These are phyloP conservation scores for Phytophthora boehmeriae DNA, from an alignment of 352 stramenopile genomes.

Conservation along the genomic window DNA sequence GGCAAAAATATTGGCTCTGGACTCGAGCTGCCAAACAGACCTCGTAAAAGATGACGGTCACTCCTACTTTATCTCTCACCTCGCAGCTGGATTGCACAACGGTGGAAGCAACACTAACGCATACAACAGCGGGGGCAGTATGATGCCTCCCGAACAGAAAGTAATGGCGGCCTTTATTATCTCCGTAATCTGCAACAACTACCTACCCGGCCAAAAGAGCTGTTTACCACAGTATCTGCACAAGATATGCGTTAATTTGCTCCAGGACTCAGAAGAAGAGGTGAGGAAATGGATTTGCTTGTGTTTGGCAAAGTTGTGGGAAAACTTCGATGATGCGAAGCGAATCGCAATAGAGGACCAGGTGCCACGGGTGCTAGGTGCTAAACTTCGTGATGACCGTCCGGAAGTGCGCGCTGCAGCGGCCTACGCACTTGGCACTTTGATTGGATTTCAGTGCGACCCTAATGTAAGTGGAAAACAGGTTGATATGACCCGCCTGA, in stretches of 20 bases:
- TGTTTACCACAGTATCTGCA: slow-evolving; percentile 92
- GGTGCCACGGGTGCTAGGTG: slow-evolving; percentile 84
- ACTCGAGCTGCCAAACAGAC: slow-evolving; percentile 95
- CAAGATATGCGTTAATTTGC: slow-evolving; percentile 75
- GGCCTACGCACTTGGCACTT: slow-evolving; percentile 92
- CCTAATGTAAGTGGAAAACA: slow-evolving; percentile 53
- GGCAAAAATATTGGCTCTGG: slow-evolving; percentile 96
- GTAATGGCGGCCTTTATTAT: slow-evolving; percentile 97
- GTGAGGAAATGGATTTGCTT: slow-evolving; percentile 90
- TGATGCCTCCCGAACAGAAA: slow-evolving; percentile 91
- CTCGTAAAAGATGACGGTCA: slow-evolving; percentile 97
- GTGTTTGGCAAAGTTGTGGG: slow-evolving; percentile 95
- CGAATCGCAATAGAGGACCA: slow-evolving; percentile 83
- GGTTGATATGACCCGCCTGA: slow-evolving; percentile 50
- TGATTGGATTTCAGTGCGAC: slow-evolving; percentile 89
- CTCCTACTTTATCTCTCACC: slow-evolving; percentile 95
- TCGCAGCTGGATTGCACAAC: slow-evolving; percentile 76
- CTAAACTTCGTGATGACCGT: slow-evolving; percentile 83
- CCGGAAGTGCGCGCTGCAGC: slow-evolving; percentile 93
- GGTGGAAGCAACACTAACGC: slow-evolving; percentile 28
- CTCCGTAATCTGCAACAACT: slow-evolving; percentile 93
- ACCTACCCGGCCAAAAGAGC: slow-evolving; percentile 91
- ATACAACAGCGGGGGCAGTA: slow-evolving; percentile 30
- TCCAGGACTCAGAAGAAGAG: slow-evolving; percentile 66
- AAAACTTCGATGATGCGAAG: slow-evolving; percentile 92